Evolutionary conservation across 1,139 yeast species (phyloP), one percentile per base, ranked within the genome.

Genomic region (Diutina rugosa): DNA sequence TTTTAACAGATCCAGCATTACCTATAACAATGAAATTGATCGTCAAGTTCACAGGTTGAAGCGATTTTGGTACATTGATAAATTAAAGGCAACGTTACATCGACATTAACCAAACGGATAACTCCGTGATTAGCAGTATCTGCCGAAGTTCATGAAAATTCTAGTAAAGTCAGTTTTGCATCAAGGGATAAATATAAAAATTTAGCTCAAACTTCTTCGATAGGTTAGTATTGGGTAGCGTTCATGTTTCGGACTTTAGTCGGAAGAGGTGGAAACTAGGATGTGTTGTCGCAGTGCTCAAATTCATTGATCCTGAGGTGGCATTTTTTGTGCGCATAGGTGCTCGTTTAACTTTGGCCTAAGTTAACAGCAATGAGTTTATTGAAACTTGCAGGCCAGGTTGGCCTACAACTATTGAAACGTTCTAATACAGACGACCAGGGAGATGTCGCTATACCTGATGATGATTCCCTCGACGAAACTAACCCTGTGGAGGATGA

Each of bases 401-500:
- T 47, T 6, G 51, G 51, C 6, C 35, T 47, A 12, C 18, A 30
- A 18, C 32, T 47, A 47, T 47, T 47, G 30, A 47, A 47, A 30
- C 35, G 51, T 14, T 30, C 35, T 16, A 21, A 14, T 4, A 47
- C 51, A 18, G 51, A 47, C 30, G 51, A 47, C 30, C 51, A 47
- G 21, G 51, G 51, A 1, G 51, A 47, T 28, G 38, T 47, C 9
- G 51, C 35, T 9, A n/a, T 47, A 3, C 51, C 53, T 18, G 53
- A 49, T 32, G 53, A 49, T 4, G 53, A 49, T 14, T 21, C 45
- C 32, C 53, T 32, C 18, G 83, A 82, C 16, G 84, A 81, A 44
- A 78, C 85, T n/a, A 90, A 89, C 65, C 97, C 98, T 0, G 88
- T 90, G n/a, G 85, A 95, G 2, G 97, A 93, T 64, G 99, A 93